These are phyloP conservation scores for Chlamydomonas schloesseri DNA, from an alignment of 139 green algal genomes.

Conservation along the genomic window DNA sequence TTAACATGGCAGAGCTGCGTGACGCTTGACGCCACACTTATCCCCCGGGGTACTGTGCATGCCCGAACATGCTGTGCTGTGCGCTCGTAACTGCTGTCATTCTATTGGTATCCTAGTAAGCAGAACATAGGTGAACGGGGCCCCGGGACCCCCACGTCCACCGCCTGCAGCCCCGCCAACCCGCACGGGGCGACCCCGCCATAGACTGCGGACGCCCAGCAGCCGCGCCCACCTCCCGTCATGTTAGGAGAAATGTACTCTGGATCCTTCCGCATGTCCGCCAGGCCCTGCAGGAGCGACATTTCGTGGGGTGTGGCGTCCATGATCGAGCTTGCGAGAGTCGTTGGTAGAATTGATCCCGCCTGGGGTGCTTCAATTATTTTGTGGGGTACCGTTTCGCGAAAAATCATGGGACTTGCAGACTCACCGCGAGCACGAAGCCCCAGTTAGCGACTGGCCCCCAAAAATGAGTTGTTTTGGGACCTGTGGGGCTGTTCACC, in stretches of 20 bases:
- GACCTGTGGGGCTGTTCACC: conserved; percentile 49
- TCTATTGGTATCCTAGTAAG: too few species aligned
- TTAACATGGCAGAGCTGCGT: not conserved
- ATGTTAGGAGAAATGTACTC: conserved; percentile 84
- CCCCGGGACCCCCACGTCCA: too few species aligned
- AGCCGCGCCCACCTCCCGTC: conserved; percentile 83
- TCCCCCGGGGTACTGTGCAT: not conserved
- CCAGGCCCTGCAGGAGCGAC: conserved; percentile 52
- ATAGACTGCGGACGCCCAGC: too few species aligned
- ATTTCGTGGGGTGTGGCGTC: not conserved
- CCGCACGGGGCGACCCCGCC: too few species aligned
- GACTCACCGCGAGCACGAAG: conserved; percentile 79
- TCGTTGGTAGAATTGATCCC: too few species aligned
- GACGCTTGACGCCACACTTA: not conserved
- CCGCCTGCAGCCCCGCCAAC: too few species aligned
- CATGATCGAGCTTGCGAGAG: not conserved
- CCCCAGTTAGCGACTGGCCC: conserved; percentile 87
- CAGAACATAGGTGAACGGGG: too few species aligned
- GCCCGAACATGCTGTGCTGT: too few species aligned
- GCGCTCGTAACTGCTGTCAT: too few species aligned
- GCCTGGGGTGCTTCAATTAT: too few species aligned
- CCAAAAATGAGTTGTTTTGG: conserved; percentile 85
- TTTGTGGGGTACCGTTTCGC: too few species aligned
- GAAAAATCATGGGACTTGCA: too few species aligned
- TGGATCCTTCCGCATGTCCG: conserved; percentile 75